These are phyloP conservation scores for Heritiera fomes DNA, from an alignment of 345 rosid species.

Conservation along the genomic window DNA sequence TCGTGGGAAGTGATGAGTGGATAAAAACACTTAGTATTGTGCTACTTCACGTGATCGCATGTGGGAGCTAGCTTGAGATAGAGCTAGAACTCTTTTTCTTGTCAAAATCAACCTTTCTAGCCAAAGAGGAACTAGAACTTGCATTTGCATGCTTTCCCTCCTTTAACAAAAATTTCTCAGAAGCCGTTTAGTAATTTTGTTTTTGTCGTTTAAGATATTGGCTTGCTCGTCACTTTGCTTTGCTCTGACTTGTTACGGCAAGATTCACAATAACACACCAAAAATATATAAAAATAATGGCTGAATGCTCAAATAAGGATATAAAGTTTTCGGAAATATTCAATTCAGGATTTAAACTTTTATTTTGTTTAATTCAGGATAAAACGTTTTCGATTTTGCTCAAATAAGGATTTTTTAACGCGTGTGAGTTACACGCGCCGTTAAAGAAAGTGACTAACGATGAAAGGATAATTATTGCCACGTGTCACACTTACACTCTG, in stretches of 20 bases:
- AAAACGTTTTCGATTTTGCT: too few species aligned
- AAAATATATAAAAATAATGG: background rate
- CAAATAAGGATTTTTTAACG: too few species aligned
- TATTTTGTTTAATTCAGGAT: too few species aligned
- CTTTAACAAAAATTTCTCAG: background rate
- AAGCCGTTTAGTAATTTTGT: background rate
- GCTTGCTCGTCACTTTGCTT: background rate
- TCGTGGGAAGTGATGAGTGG: conserved; percentile 40
- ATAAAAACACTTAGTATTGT: conserved; percentile 30
- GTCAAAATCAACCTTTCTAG: background rate
- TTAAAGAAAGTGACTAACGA: too few species aligned
- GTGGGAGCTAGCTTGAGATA: conserved; percentile 21
- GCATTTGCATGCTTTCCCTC: conserved; percentile 24
- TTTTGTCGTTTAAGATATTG: background rate
- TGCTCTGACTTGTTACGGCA: conserved; percentile 12
- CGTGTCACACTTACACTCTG: too few species aligned
- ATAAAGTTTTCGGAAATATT: too few species aligned
- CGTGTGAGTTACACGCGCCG: too few species aligned
- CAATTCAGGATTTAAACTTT: too few species aligned
- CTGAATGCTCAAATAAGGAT: too few species aligned
- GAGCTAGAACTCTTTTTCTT: background rate
- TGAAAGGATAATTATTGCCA: too few species aligned
- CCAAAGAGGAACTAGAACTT: too few species aligned
- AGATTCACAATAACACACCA: conserved; percentile 14
- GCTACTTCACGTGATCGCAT: conserved; percentile 43